Evolutionary conservation across 768 basidiomycete genomes (phyloP).

Genomic region (Heimioporus sp.): DNA sequence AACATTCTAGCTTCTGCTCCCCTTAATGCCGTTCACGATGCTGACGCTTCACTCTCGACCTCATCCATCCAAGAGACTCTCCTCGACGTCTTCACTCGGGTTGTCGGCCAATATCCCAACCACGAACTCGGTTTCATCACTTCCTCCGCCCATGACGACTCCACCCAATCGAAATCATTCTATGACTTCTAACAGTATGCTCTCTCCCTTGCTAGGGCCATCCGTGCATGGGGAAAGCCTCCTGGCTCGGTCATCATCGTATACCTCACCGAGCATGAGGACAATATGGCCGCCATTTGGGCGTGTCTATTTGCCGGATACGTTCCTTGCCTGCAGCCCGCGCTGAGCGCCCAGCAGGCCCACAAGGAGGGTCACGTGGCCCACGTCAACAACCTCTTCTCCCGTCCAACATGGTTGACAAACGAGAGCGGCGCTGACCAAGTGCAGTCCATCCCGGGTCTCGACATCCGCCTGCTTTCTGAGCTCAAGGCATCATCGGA

Average conservation of each 20-base stretch:
- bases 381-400: conserved; percentile 29
- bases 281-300: too few relatives aligned
- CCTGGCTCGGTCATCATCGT: too few relatives aligned
- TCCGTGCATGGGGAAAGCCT: conserved; percentile 4
- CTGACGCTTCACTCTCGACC: not conserved
- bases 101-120: conserved; percentile 17
- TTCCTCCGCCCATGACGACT: conserved; percentile 25
- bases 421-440: conserved; percentile 22
- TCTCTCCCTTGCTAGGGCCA: not conserved
- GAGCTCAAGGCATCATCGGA: conserved; percentile 13
- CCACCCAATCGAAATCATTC: conserved; percentile 19
- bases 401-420: conserved; percentile 31
- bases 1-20: not conserved
- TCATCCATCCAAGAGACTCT: conserved; percentile 2
- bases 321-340: too few relatives aligned
- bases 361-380: not conserved
- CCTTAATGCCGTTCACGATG: not conserved
- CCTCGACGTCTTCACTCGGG: conserved; percentile 18
- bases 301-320: too few relatives aligned
- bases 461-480: conserved; percentile 18
- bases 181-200: conserved; percentile 14
- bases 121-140: conserved; percentile 25
- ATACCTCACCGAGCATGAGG: too few relatives aligned
- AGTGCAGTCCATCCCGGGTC: conserved; percentile 10
- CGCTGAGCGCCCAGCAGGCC: too few relatives aligned